Conservation (phyloP, 108 stramenopile genomes). For the Schizochytrium sp. region DNA sequence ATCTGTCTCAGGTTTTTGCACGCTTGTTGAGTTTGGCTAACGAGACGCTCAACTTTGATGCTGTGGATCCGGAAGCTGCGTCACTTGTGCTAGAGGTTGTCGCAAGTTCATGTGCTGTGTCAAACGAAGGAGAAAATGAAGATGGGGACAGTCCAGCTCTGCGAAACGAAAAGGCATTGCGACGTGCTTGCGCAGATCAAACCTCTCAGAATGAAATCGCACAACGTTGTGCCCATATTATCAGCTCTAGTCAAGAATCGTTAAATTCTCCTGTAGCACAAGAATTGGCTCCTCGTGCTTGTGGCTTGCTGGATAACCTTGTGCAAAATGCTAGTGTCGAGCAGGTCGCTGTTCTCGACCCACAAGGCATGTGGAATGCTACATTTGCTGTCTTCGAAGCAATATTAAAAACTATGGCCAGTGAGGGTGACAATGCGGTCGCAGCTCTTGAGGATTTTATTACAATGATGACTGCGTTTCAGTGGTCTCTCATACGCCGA, state of each 20-base stretch:
- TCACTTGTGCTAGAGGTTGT: constrained; percentile 20
- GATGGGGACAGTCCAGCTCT: background rate
- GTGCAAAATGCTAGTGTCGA: constrained; percentile 38
- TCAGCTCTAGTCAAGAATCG: background rate
- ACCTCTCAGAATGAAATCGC: background rate
- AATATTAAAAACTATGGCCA: too few relatives aligned
- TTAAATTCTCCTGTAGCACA: background rate
- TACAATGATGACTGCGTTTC: background rate
- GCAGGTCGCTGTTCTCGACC: background rate
- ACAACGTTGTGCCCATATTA: constrained; percentile 1
- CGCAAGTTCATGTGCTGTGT: background rate
- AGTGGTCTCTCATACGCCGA: constrained; percentile 17
- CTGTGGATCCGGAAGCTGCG: background rate
- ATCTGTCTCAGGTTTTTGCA: background rate
- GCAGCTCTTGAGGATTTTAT: constrained; percentile 6
- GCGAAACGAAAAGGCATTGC: background rate
- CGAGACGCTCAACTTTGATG: background rate
- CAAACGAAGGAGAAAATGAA: background rate
- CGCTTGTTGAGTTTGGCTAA: background rate
- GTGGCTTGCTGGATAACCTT: constrained; percentile 46
- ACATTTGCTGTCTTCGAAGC: background rate
- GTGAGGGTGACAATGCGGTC: background rate
- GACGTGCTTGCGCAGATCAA: background rate
- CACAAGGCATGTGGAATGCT: background rate
- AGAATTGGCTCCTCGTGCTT: constrained; percentile 12